Conservation (phyloP, 352 stramenopile species). For the Phytopythium delawarense region DNA sequence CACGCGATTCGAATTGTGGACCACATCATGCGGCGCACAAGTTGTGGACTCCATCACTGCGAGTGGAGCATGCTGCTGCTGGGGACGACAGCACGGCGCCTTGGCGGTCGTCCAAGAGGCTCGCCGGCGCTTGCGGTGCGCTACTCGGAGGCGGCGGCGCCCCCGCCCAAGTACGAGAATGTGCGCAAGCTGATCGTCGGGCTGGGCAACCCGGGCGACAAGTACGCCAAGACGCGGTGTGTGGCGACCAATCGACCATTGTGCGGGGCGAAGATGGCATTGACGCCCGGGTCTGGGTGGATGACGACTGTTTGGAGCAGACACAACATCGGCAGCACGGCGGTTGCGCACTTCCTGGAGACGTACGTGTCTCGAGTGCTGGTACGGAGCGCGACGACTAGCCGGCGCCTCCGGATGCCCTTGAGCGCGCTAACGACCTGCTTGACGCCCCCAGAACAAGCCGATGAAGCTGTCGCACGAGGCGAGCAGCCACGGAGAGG, state of each 20-base stretch:
- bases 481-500: constrained; percentile 56
- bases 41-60: no score
- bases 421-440: no score
- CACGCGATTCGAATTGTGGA: neutral
- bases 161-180: constrained; percentile 47
- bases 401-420: no score
- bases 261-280: neutral
- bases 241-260: neutral
- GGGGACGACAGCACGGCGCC: neutral
- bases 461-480: constrained; percentile 54
- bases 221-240: constrained; percentile 75
- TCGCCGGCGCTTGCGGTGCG: neutral
- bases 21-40: neutral
- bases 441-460: constrained; percentile 24
- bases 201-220: constrained; percentile 81
- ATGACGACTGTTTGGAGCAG: constrained; percentile 17
- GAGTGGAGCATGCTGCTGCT: neutral
- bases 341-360: constrained; percentile 60
- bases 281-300: neutral
- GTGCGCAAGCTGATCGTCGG: constrained; percentile 81
- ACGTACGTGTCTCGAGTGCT: constrained; percentile 58
- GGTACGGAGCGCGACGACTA: constrained; percentile 16
- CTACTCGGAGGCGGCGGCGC: constrained; percentile 4
- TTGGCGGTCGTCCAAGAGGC: neutral
- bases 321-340: constrained; percentile 79